Conservation (phyloP, 192 early-diverging fungal genomes). For the Linnemannia zychae region DNA sequence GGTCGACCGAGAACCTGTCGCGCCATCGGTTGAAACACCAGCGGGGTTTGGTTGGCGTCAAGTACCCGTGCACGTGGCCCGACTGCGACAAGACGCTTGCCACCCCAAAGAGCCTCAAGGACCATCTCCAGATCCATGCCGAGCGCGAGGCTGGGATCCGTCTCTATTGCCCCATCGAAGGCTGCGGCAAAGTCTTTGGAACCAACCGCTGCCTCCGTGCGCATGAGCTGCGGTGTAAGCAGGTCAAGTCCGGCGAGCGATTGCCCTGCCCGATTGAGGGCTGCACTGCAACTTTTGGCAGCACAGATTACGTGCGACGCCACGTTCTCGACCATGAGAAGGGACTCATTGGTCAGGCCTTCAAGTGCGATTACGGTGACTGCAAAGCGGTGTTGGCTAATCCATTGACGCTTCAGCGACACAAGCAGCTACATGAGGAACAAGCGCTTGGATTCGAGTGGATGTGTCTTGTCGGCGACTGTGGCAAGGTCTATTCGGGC, state of each 20-base stretch:
- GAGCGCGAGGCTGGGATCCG: slow-evolving; percentile 50
- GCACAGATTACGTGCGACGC: slow-evolving; percentile 53
- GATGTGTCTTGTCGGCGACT: slow-evolving; percentile 39
- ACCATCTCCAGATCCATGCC: slow-evolving; percentile 49
- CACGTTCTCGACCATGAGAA: slow-evolving; percentile 57
- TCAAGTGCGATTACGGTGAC: slow-evolving; percentile 44
- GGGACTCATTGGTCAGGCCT: slow-evolving; percentile 44
- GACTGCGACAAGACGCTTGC: slow-evolving; percentile 48
- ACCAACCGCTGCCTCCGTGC: slow-evolving; percentile 50
- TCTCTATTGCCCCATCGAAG: slow-evolving; percentile 36
- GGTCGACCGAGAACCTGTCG: slow-evolving; percentile 44
- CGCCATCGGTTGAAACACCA: slow-evolving; percentile 47
- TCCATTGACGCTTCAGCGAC: slow-evolving; percentile 51
- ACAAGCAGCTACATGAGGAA: slow-evolving; percentile 54
- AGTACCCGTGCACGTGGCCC: slow-evolving; percentile 51
- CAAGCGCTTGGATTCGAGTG: slow-evolving; percentile 52
- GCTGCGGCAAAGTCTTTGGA: slow-evolving; percentile 51
- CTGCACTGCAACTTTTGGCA: slow-evolving; percentile 45
- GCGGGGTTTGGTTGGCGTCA: slow-evolving; percentile 44
- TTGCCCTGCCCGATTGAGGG: slow-evolving; percentile 40
- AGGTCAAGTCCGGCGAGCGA: slow-evolving; percentile 49
- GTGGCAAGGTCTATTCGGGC: slow-evolving; percentile 50
- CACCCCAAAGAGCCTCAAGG: slow-evolving; percentile 50
- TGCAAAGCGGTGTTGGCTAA: slow-evolving; percentile 51
- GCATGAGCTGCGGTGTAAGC: slow-evolving; percentile 50